phyloP scores from a whole-genome alignment of 139 green algal species.

The Chlorella sp. region DNA sequence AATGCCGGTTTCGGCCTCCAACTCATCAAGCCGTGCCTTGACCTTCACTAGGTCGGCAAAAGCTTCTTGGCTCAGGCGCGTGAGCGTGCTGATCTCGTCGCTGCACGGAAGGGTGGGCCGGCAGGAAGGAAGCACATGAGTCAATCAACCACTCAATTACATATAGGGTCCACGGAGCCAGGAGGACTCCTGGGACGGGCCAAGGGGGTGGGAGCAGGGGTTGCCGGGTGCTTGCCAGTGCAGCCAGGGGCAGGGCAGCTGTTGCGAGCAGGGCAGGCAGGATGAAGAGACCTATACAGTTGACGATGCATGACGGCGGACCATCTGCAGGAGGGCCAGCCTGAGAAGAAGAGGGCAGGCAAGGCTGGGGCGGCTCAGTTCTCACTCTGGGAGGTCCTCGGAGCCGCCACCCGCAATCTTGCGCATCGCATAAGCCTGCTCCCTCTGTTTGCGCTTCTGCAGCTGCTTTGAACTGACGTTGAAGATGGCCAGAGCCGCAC shows the following conservation, averaged over 20 bases:
- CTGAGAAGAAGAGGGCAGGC: neutral
- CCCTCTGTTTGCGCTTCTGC: neutral
- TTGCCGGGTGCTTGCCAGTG: no score
- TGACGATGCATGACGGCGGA: no score
- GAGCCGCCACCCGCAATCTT: neutral
- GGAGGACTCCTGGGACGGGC: no score
- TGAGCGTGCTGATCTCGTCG: slow-evolving; percentile 51
- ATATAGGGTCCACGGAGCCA: no score
- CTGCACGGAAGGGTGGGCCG: neutral
- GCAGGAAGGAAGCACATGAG: neutral
- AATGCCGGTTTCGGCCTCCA: slow-evolving; percentile 36
- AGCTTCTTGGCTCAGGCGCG: slow-evolving; percentile 55
- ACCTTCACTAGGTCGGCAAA: slow-evolving; percentile 59
- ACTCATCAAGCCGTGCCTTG: slow-evolving; percentile 36
- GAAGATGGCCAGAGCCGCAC: slow-evolving; percentile 20
- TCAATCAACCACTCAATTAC: neutral
- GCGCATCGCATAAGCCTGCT: neutral
- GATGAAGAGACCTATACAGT: no score
- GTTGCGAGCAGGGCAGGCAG: no score
- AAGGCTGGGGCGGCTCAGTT: neutral
- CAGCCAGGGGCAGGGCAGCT: no score
- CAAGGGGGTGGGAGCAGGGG: no score
- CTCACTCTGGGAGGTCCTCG: neutral
- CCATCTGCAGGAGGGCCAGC: no score
- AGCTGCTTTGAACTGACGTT: neutral